These are phyloP conservation scores for Xenoacremonium recifei DNA, from an alignment of 2,329 filamentous ascomycete genomes.

Conservation along the genomic window DNA sequence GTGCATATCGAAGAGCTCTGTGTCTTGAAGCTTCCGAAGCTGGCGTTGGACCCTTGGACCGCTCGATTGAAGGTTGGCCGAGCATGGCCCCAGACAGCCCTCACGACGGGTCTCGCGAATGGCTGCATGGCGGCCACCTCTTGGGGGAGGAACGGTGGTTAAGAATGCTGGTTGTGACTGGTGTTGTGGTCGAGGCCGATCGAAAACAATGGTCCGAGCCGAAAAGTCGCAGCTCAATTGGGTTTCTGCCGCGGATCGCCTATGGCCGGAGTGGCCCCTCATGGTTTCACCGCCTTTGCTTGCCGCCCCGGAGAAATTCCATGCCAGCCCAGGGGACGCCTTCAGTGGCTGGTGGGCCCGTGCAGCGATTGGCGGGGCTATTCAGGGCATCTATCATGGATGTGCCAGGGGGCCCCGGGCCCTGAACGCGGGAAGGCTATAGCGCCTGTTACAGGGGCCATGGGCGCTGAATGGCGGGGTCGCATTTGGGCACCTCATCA, in stretches of 20 bases:
- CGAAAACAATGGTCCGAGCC: conserved; percentile 22
- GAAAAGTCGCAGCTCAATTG: conserved; percentile 16
- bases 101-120: conserved; percentile 30
- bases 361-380: too few species aligned
- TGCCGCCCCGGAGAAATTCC: conserved; percentile 1
- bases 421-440: conserved; percentile 3
- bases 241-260: conserved; percentile 21
- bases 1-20: conserved; percentile 18
- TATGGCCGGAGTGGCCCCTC: neutral
- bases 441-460: neutral
- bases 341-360: too few species aligned
- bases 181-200: too few species aligned
- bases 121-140: conserved; percentile 31
- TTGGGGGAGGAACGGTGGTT: conserved; percentile 9
- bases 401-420: conserved; percentile 1
- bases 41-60: conserved; percentile 15
- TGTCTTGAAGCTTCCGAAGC: conserved; percentile 13
- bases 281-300: conserved; percentile 21
- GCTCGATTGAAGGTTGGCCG: conserved; percentile 24
- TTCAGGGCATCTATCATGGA: conserved; percentile 7
- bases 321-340: too few species aligned
- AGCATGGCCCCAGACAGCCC: conserved; percentile 29
- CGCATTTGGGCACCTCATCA: neutral
- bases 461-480: conserved; percentile 8
- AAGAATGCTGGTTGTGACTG: too few species aligned